phyloP scores from a whole-genome alignment of 148 eudicot genomes.

The Persicaria maculosa region DNA sequence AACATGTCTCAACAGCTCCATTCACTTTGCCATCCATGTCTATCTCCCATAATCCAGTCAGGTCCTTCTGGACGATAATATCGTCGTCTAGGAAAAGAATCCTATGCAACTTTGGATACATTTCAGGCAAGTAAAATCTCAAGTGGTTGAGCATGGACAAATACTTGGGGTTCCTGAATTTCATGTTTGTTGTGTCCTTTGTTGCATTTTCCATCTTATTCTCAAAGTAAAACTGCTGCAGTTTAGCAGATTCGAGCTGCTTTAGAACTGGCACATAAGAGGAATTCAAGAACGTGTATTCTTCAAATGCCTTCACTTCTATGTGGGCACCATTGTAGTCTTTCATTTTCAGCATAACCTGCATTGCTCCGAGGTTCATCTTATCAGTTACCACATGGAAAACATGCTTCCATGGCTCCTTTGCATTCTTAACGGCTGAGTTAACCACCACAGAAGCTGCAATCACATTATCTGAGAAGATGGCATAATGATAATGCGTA shows the following conservation, averaged over 20 bases:
- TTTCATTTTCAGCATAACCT: conserved; percentile 87
- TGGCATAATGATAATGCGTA: conserved; percentile 77
- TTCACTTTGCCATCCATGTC: conserved; percentile 98
- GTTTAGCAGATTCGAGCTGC: conserved; percentile 84
- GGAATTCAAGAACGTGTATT: conserved; percentile 80
- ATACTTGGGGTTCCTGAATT: conserved; percentile 93
- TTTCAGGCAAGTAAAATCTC: conserved; percentile 85
- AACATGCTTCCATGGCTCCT: conserved; percentile 84
- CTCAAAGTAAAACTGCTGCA: conserved; percentile 82
- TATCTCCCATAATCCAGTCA: conserved; percentile 87
- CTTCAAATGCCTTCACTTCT: conserved; percentile 89
- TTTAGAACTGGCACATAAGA: conserved; percentile 84
- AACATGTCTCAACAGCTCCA: conserved; percentile 96
- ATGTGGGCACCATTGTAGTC: conserved; percentile 84
- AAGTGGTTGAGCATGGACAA: conserved; percentile 85
- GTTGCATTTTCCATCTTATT: conserved; percentile 87
- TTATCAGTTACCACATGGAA: conserved; percentile 96
- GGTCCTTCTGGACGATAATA: conserved; percentile 82
- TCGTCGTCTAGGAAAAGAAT: conserved; percentile 89
- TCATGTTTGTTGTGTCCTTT: conserved; percentile 88
- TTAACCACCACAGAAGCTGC: conserved; percentile 95
- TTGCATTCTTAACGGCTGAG: conserved; percentile 77
- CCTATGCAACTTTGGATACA: conserved; percentile 82
- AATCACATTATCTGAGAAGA: conserved; percentile 81
- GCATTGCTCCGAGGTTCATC: conserved; percentile 98